These are phyloP conservation scores for Sarcodon sp. DNA, from an alignment of 768 basidiomycete genomes.

Conservation along the genomic window DNA sequence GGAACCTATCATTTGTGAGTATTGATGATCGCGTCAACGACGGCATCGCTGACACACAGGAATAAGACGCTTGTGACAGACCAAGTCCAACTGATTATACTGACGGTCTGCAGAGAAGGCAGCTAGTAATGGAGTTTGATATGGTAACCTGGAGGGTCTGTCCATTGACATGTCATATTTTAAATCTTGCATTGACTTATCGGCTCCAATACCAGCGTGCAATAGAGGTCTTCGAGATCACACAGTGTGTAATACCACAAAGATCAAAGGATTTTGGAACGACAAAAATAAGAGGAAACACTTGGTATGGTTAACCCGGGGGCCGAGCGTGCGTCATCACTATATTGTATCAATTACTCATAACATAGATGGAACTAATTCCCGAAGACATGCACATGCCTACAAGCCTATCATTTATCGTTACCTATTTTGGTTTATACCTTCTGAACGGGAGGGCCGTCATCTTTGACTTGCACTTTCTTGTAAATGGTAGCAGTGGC, in stretches of 20 bases:
- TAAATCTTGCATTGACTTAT: not conserved
- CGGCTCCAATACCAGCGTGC: slow-evolving; percentile 43
- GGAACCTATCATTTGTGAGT: slow-evolving; percentile 66
- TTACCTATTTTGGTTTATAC: too few relatives aligned
- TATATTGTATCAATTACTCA: too few relatives aligned
- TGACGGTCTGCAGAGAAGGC: slow-evolving; percentile 56
- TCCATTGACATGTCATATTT: not conserved
- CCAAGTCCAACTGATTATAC: slow-evolving; percentile 53
- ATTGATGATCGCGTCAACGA: not conserved
- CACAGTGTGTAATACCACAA: slow-evolving; percentile 60
- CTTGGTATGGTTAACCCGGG: not conserved
- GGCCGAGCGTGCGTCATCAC: too few relatives aligned
- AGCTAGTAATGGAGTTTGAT: slow-evolving; percentile 88
- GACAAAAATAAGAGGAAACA: not conserved
- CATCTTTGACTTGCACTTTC: too few relatives aligned
- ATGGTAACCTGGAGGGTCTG: slow-evolving; percentile 80
- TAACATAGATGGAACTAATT: too few relatives aligned
- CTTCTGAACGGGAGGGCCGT: too few relatives aligned
- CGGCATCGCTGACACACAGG: too few relatives aligned
- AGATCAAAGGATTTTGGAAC: slow-evolving; percentile 30
- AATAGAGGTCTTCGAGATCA: slow-evolving; percentile 79
- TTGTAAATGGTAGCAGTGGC: too few relatives aligned
- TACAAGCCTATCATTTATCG: too few relatives aligned
- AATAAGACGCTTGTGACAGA: slow-evolving; percentile 46
- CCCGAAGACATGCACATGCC: too few relatives aligned